Base-by-base conservation (phyloP, 2,329 filamentous ascomycete genomes). In the Calonectria crousiana region DNA sequence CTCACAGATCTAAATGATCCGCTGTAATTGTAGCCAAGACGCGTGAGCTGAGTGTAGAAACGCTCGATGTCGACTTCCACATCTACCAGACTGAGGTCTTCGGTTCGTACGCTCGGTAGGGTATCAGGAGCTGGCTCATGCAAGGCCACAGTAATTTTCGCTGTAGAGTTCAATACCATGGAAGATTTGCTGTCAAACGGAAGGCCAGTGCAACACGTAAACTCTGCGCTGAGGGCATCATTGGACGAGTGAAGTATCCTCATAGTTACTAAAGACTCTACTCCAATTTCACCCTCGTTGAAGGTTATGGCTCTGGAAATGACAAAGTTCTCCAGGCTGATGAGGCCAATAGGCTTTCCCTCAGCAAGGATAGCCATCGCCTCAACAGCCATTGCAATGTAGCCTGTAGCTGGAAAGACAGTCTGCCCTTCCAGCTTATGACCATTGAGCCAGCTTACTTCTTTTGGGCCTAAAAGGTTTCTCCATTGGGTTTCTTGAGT, bases 381-480 rank as follows among this genome's bases (percentile, higher is more conserved):
- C 38, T 87, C 85, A 2, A 85, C 76, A 2, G 81, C 84, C 81
- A 86, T 85, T 3, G 78, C 77, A 0, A 85, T 36, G 67, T 85
- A 87, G 0, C 78, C 84, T 11, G 86, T 82, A 1, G 76, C 82
- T 0, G 87, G 87, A 32, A 87, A 87, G 0, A 88, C 78, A 20
- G 82, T 77, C 16, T 85, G 76, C 0, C 80, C 79, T 18, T 84
- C 80, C n/a, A 81, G 16, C 10, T 75, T 69, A 36, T 89, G 87
- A 10, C 86, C 83, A 1, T 75, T 47, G 2, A 88, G 74, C 87
- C 87, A 89, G 0, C 80, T 76, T 0, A 83, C 65, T 28, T 84
- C 80, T 2, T 71, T 66, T 0, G 75, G 70, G 4, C 72, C 74
- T 20, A 83, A 78, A 30, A 58, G 81, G 80, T 4, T 71, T 30